These are phyloP conservation scores for Leptographium radiaticola DNA, from an alignment of 2,329 filamentous ascomycete species.

Conservation along the genomic window DNA sequence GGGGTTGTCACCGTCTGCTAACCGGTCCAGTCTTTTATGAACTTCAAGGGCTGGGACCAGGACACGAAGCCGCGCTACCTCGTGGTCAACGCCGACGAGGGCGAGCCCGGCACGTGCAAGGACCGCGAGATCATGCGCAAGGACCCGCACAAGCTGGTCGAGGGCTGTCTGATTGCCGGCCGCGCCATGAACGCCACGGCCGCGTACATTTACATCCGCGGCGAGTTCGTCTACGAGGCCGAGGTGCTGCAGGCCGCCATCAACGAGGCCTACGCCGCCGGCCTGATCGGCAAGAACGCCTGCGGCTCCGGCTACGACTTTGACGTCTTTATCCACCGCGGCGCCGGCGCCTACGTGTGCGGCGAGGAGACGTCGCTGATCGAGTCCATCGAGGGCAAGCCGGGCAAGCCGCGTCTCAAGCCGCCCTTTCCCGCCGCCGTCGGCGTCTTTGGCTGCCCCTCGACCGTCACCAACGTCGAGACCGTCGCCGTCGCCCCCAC, in stretches of 20 bases:
- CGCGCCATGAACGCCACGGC: slow-evolving; percentile 98
- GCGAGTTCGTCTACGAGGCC: slow-evolving; percentile 94
- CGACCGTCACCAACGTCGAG: slow-evolving; percentile 96
- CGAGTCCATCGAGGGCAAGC: slow-evolving; percentile 96
- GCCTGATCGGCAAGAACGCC: slow-evolving; percentile 94
- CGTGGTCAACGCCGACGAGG: slow-evolving; percentile 97
- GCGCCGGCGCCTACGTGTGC: slow-evolving; percentile 94
- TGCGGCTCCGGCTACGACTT: slow-evolving; percentile 96
- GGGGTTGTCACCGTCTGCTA: background rate
- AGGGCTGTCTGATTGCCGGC: slow-evolving; percentile 90
- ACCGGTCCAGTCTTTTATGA: slow-evolving; percentile 79
- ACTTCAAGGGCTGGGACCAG: slow-evolving; percentile 99
- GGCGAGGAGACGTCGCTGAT: slow-evolving; percentile 97
- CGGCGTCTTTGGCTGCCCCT: slow-evolving; percentile 94
- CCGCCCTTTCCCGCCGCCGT: slow-evolving; percentile 96
- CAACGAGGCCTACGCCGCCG: slow-evolving; percentile 91
- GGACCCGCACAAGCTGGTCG: slow-evolving; percentile 96
- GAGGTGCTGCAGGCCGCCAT: slow-evolving; percentile 88
- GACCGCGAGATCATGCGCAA: slow-evolving; percentile 99
- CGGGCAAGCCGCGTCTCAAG: slow-evolving; percentile 96
- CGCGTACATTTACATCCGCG: slow-evolving; percentile 98
- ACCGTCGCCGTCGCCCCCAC: slow-evolving; percentile 91
- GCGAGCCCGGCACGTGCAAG: slow-evolving; percentile 98
- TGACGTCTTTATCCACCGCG: slow-evolving; percentile 91
- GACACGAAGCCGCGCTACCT: slow-evolving; percentile 91